Base-by-base conservation (phyloP, 352 stramenopile genomes). In the Globisporangium cederbergense region DNA sequence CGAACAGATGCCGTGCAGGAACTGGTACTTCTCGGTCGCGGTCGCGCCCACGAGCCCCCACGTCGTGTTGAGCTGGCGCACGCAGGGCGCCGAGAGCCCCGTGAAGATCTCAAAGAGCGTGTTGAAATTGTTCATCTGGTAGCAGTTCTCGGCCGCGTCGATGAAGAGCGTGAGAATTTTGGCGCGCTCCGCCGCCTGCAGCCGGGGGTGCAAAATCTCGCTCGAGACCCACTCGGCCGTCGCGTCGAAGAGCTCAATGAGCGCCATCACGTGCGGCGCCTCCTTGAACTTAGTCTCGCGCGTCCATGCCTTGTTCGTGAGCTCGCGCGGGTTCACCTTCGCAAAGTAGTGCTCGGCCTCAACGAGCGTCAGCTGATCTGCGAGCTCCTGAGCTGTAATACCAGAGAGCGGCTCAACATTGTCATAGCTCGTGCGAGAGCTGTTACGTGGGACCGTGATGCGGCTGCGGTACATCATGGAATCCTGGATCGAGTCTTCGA, bases 71-170 rank as follows among this genome's bases (percentile, higher is more conserved):
- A 96, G 78, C 62, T 94, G 86, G 1, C 86, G 80, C 59, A 95
- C 89, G 54, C 84, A 95, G 9, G 88, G 88, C 32, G 86, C 84
- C 3, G 81, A 92, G 2, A 96, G 67, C 6, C 86, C 88, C 25
- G 82, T 93, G 16, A 79, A 81, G 58, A 96, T 74, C 71, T 94
- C 86, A 52, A 94, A 94, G 10, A 93, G 66, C n/a, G 86, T 90
- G 68, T 96, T 95, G 59, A 96, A 96, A 74, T 93, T 96, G 74
- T 93, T 92, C 72, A 96, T 81, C 57, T 90, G 83, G 58, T 89
- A 81, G 66, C 88, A 95, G 28, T 86, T 83, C 46, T 95, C 84
- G 0, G 82, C 88, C 20, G 79, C 81, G 57, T 96, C 88, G 49
- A 96, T 92, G 60, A 96, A 96, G 11, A 93, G 73, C 58, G 80